Evolutionary conservation across 176 grass and related monocot genomes (phyloP), one percentile per base, ranked within the genome.

Genomic region (Avena sativa): DNA sequence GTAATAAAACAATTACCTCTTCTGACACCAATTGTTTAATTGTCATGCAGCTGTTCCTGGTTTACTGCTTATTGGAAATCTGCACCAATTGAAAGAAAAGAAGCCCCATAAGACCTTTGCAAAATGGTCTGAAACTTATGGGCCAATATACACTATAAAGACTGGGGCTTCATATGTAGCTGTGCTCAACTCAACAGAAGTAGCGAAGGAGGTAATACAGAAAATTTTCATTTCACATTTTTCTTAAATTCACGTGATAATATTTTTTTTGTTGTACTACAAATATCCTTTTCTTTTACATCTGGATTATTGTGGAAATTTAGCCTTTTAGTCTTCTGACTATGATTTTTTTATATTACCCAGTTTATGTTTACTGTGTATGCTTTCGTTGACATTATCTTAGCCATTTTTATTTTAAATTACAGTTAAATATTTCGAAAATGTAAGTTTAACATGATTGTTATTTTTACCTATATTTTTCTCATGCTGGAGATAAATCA

Each of bases 61-160:
- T 58, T 79, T 91, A 78, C 96, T 93, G 56, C 75, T 98, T 74
- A 81, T 94, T 85, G 96, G 96, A 36, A 98, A 98, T 85, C 63
- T 98, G 81, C 89, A 78, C 55, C 93, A 98, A 77, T 34, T 96
- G 51, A 98, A 96, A 86, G 93, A 96, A 65, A 98, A 94, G 72
- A 98, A 94, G 43, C 93, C 96, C n/a, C 88, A 96, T 49, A 78
- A 80, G 40, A 93, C 93, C 4, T 98, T 98, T 84, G 73, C 90
- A 34, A 94, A 90, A 81, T 96, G 93, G 96, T 87, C 92, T 14
- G 85, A 96, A 79, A 77, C 58, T 87, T 94, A 91, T 83, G 96
- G 96, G 47, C 87, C 93, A 53, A 93, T 98, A 49, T 98, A 98
- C 84, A 87, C 89, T 47, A 91, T 98, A 72, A 93, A 67, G 23